Base-by-base conservation (phyloP, 176 grass and related monocot genomes). In the Musa acuminata region DNA sequence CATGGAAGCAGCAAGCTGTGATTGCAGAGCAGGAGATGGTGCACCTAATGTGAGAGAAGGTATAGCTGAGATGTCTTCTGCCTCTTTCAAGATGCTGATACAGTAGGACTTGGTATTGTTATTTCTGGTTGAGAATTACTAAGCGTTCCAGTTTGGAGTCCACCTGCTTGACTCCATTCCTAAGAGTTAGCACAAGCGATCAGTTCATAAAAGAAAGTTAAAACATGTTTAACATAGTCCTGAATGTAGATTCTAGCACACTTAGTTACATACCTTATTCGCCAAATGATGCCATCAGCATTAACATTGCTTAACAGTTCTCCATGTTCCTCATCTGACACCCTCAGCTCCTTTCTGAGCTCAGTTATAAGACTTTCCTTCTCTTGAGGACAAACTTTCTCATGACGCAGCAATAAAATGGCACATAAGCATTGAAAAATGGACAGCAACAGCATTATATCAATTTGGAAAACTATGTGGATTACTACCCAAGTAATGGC, bases 261-360 rank as follows among this genome's bases (percentile, higher is more conserved):
- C 22, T 22, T 22, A 22, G 22, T 22, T 22, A 22, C 22, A 22
- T 22, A 98, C 94, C 90, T 93, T 82, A 99, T 89, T 84, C 82
- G 86, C 50, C 80, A 24, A 57, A 99, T 99, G 76, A 91, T 89
- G 82, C 89, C 85, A 86, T 99, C 95, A 63, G 75, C 79, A 74
- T 99, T 89, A 16, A 94, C 90, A 57, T 80, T 88, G 71, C 83
- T 90, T 71, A 99, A 79, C 11, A 99, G 77, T 75, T 91, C 86
- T 70, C 90, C 83, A 57, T 99, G 95, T 55, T 90, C 95, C 77
- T 94, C 80, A 59, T 94, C 86, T 53, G 95, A 91, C 73, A 99
- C 95, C 82, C 95, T 87, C 69, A 99, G 78, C 78, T 99, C 95
- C 69, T 99, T 99, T 71, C 95, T 93, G 52, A 99, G 84, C 75